Base-by-base conservation (phyloP, 352 stramenopile species). In the Globisporangium barbulae region DNA sequence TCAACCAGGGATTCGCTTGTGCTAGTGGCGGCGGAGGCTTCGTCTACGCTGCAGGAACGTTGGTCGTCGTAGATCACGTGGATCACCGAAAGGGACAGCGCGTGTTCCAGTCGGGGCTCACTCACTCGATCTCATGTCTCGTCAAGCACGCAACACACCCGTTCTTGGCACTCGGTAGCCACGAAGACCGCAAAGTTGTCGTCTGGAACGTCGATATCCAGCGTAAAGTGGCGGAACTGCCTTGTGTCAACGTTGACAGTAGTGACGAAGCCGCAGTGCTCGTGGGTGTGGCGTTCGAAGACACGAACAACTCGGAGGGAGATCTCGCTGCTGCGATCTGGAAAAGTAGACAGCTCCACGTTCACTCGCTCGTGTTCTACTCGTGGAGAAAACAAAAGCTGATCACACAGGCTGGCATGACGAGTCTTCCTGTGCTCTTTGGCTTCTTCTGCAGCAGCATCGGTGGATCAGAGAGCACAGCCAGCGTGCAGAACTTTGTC, bases 251-350 rank as follows among this genome's bases (percentile, higher is more conserved):
- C 10, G 55, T 25, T 35, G 50, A 0, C 17, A 45, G 21, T 22
- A 17, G 12, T 41, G 39, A 15, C 37, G 58, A 10, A 60, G 59
- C 37, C 56, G 55, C 25, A 66, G 17, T 53, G 5, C 53, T 79
- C 13, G 67, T 85, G 15, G 45, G 33, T 12, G 58, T 76, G 21
- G 62, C 64, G 21, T 83, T 85, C 28, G 47, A 61, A 1, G 65
- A 72, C 48, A 28, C 41, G 17, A 68, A 63, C 13, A 67, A 28
- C 35, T 47, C 58, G 15, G 69, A 77, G 50, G 69, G 65, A 33
- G 76, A 88, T 39, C 65, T 91, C 6, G 73, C 66, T 5, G 82
- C 82, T 0, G 79, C 76, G 4, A 66, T 89, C 25, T 91, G 80
- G 82, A 83, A 85, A 60, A 39, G 21, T 30, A 33, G 25, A 12